Conservation (phyloP, 345 rosid genomes). For the Acer yangbiense region DNA sequence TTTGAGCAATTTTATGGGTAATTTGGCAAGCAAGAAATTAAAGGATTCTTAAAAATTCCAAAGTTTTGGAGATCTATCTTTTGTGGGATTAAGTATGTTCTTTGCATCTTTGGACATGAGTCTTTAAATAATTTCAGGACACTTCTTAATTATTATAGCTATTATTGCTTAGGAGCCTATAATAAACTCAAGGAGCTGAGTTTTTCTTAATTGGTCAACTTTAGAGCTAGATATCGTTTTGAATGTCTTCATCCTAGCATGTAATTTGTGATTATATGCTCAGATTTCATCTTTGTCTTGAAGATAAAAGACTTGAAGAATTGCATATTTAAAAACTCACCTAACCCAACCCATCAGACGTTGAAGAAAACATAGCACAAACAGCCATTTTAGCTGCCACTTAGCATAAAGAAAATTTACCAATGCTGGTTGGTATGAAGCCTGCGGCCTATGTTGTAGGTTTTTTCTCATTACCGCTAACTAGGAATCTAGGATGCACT, state of each 20-base stretch:
- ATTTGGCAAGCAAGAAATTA: not conserved
- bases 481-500: not conserved
- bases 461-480: not conserved
- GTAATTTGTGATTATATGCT: not conserved
- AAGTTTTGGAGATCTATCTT: not conserved
- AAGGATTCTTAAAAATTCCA: not conserved
- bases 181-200: not conserved
- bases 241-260: not conserved
- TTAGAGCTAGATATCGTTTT: not conserved
- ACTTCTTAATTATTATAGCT: not conserved
- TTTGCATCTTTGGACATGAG: not conserved
- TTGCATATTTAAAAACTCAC: not conserved
- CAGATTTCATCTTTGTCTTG: not conserved
- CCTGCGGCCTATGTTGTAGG: not conserved
- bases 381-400: not conserved
- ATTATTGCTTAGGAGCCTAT: not conserved
- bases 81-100: not conserved
- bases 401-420: not conserved
- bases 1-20: not conserved
- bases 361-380: too few relatives aligned
- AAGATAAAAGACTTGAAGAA: not conserved
- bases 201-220: not conserved
- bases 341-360: not conserved
- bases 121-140: not conserved
- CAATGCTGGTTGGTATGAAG: not conserved